Base-by-base conservation (phyloP, 495 filamentous ascomycete species). In the Hypoxylon fragiforme region DNA sequence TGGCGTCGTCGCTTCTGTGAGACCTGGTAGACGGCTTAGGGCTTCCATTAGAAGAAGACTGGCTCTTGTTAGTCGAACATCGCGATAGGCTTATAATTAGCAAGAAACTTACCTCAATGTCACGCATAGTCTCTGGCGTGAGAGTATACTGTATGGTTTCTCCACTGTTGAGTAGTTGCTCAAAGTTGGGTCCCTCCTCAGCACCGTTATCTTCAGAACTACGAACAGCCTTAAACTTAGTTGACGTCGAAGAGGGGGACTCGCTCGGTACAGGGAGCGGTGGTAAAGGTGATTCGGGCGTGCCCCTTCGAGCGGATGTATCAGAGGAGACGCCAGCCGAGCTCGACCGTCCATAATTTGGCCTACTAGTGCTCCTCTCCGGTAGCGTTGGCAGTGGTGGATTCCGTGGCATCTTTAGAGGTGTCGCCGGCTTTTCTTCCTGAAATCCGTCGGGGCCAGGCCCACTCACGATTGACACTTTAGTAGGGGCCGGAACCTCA, bases 141-240 rank as follows among this genome's bases (percentile, higher is more conserved):
- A 97, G 78, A 1, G 94, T 97, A 66, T 87, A 97, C 68, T 92
- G 91, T 37, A 98, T 86, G 1, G 94, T 97, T 66, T 95, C 86
- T 48, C 91, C 84, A 69, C 91, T 91, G 30, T 88, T 85, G 50
- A 98, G 94, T 28, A 97, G 77, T 57, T 92, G 82, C 62, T 98
- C 94, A 69, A 98, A 91, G 40, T 77, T 70, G 16, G 73, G 4
- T 16, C 34, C 34, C 8, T 75, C 67, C 12, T 61, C 75, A 14
- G 68, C 65, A 73, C 63, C 74, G 63, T 60, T 76, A 19, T 81
- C 80, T 38, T 81, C 77, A 3, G 78, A 81, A 14, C 73, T 76
- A 26, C 77, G 73, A 8, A 76, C 64, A 0, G 71, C 57, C 59
- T 76, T 80, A 30, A 77, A 62, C 42, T 77, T 75, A 13, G 70